Base-by-base conservation (phyloP, 2,329 filamentous ascomycete species). In the Zarea fungicola region DNA sequence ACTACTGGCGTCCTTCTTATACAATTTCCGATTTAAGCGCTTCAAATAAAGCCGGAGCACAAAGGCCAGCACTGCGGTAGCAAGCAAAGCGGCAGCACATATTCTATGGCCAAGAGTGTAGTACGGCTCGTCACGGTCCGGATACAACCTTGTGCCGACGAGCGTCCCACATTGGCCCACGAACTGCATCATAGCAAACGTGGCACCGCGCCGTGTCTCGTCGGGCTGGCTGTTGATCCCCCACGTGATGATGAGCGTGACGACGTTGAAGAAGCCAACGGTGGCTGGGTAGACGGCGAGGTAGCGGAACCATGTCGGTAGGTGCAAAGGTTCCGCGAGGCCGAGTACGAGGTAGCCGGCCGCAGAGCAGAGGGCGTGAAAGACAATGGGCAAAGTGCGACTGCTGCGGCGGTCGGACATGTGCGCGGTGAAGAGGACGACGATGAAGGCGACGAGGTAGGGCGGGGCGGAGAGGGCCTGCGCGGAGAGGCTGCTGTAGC, bases 161-260 rank as follows among this genome's bases (percentile, higher is more conserved):
- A 87, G 66, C 2, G 89, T 88, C 0, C 89, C 89, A 54, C 83
- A 84, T 67, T 95, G 89, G 1, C 89, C 91, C 13, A 96, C 76
- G 29, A 89, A 60, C 65, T 96, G 91, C 60, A 96, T 65, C 26
- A 96, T 74, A 1, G 86, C 88, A 59, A 95, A 87, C 2, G 85
- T 88, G 2, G 81, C 81, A 0, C 88, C 88, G 56, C 87, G 85
- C 6, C 81, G 79, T 44, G 78, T 80, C 53, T 84, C 80, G 11
- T 74, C 81, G 46, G 77, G 70, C 62, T 93, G 87, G 65, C 95
- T 96, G 62, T 95, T 95, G 60, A 96, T 80, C 29, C 80, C 88
- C 90, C 90, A 96, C 2, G 88, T 85, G 49, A 96, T 87, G 56
- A 91, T 85, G 26, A 95, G 76, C 0, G 89, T 89, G 50, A 95